A percentile compares a stretch with the other conserved stretches of the same genome.
Conservation (phyloP, 2,329 filamentous ascomycete species). For the Dothistroma septosporum region DNA sequence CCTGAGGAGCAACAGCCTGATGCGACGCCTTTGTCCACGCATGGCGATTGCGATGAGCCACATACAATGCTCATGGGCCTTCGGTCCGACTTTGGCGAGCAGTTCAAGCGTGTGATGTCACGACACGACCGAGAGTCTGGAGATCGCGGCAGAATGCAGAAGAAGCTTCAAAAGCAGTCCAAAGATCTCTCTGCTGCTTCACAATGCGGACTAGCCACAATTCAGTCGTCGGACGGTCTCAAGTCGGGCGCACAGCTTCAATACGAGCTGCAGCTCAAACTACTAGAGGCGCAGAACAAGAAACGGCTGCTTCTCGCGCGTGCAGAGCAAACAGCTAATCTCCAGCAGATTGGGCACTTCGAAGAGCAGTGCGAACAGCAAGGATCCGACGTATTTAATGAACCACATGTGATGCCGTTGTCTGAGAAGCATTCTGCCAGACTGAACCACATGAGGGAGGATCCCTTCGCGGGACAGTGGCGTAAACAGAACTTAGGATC, state of each 20-base stretch:
- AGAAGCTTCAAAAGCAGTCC: neutral
- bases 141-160: neutral
- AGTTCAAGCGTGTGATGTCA: neutral
- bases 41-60: neutral
- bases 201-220: neutral
- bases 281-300: conserved; percentile 52
- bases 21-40: neutral
- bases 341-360: neutral
- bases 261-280: conserved; percentile 80
- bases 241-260: conserved; percentile 60
- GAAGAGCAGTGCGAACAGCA: neutral
- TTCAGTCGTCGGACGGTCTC: neutral
- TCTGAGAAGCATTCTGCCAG: neutral
- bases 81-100: neutral
- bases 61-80: neutral
- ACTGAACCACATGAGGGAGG: neutral
- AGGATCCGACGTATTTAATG: neutral
- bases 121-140: neutral
- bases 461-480: neutral
- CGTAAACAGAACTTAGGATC: neutral
- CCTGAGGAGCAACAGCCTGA: neutral
- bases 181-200: neutral
- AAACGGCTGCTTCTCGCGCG: conserved; percentile 1
- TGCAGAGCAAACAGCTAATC: neutral
- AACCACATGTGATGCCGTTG: neutral